phyloP scores from a whole-genome alignment of 139 green algal genomes.

The Tetradesmus obliquus region DNA sequence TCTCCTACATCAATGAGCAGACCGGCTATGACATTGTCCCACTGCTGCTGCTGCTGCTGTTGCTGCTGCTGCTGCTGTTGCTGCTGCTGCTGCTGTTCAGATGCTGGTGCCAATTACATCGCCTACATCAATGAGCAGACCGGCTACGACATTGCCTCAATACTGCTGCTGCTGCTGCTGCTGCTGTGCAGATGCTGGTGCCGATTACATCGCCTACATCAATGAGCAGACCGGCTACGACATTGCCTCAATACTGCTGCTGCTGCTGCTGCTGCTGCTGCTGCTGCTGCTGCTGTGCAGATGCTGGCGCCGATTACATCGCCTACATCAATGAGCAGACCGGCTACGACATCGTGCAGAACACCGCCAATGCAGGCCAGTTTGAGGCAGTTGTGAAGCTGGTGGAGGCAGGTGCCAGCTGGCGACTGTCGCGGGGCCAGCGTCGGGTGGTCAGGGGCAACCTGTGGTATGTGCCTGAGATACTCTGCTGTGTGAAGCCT shows the following conservation, averaged over 20 bases:
- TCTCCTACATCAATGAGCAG: too few relatives aligned
- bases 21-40: too few relatives aligned
- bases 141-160: too few relatives aligned
- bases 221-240: too few relatives aligned
- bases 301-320: neutral
- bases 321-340: neutral
- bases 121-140: too few relatives aligned
- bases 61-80: too few relatives aligned
- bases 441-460: neutral
- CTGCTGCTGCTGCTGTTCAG: too few relatives aligned
- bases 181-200: neutral
- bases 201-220: neutral
- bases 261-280: too few relatives aligned
- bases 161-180: too few relatives aligned
- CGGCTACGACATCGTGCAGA: constrained; percentile 3
- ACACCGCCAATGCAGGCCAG: constrained; percentile 6
- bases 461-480: constrained; percentile 22
- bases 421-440: neutral
- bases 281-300: neutral
- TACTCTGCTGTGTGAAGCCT: neutral
- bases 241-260: neutral
- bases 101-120: too few relatives aligned
- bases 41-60: too few relatives aligned
- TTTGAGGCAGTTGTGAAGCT: neutral
- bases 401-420: constrained; percentile 14